Evolutionary conservation across 176 grass and related monocot genomes (phyloP).

Genomic region (Chrysopogon serrulatus): DNA sequence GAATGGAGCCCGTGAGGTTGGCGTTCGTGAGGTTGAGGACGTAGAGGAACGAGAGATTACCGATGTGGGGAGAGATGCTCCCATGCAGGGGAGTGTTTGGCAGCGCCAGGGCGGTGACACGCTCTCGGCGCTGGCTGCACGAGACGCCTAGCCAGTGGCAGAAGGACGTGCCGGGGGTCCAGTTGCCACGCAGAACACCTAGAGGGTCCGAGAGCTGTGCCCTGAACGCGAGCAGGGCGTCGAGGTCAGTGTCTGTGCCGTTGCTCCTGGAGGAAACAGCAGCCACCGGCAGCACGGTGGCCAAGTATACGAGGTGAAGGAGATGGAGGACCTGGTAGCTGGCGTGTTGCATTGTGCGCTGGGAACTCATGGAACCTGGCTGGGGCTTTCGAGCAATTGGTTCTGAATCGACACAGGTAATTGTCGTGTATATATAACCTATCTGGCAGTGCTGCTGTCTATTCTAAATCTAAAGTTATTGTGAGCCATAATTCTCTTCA

Average conservation of each 20-base stretch:
- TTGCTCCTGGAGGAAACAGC: background rate
- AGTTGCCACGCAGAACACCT: background rate
- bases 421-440: too few species aligned
- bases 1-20: background rate
- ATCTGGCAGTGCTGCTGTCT: too few species aligned
- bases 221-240: background rate
- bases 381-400: too few species aligned
- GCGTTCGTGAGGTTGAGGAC: background rate
- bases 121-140: background rate
- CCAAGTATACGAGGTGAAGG: background rate
- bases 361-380: too few species aligned
- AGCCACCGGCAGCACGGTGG: background rate
- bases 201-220: background rate
- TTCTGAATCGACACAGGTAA: too few species aligned
- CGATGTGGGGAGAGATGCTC: background rate
- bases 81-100: background rate
- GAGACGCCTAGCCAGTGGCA: background rate
- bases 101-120: background rate
- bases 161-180: background rate
- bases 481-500: too few species aligned
- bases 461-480: too few species aligned
- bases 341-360: background rate
- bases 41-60: conserved; percentile 7
- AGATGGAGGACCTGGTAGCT: background rate
- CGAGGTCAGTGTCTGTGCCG: background rate